A percentile compares a stretch with the other conserved stretches of the same genome.
Conservation (phyloP, 2,329 filamentous ascomycete species). For the Aspergillus viridinutans region DNA sequence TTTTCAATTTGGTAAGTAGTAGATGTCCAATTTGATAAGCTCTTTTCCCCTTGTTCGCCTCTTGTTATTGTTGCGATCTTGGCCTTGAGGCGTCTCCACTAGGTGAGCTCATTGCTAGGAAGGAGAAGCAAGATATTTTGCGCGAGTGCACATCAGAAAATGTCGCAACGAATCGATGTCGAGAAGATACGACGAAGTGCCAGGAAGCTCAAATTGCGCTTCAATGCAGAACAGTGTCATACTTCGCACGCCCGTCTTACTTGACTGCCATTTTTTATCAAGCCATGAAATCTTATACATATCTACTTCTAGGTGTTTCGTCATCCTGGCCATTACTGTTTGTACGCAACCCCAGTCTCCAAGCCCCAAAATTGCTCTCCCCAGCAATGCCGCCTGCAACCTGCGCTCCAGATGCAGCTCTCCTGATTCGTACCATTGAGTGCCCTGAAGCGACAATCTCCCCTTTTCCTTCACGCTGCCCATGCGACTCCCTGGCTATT, state of each 20-base stretch:
- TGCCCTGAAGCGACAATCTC: conserved; percentile 11
- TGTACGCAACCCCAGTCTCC: conserved; percentile 30
- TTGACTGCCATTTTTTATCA: conserved; percentile 5
- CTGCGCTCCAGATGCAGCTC: conserved; percentile 8
- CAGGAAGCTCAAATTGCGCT: background rate
- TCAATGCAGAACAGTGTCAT: background rate
- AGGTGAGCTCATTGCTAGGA: background rate
- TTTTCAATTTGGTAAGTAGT: conserved; percentile 44
- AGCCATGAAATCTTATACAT: conserved; percentile 29
- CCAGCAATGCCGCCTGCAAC: conserved; percentile 7
- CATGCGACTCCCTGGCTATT: background rate
- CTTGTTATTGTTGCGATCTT: conserved; percentile 4
- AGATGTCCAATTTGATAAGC: background rate
- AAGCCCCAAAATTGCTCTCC: conserved; percentile 2
- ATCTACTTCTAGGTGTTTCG: conserved; percentile 37
- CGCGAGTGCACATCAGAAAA: background rate
- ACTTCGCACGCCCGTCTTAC: conserved; percentile 5
- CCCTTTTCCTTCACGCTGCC: conserved; percentile 1
- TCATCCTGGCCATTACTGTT: conserved; percentile 44
- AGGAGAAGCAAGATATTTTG: background rate
- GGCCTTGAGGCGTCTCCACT: conserved; percentile 5
- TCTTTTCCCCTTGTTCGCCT: background rate
- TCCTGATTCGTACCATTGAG: background rate
- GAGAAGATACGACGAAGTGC: background rate
- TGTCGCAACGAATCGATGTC: background rate